Percentiles rank a stretch among this genome's conserved stretches.
Conservation (phyloP, 2,329 filamentous ascomycete species). For the Diplocarpon mali region DNA sequence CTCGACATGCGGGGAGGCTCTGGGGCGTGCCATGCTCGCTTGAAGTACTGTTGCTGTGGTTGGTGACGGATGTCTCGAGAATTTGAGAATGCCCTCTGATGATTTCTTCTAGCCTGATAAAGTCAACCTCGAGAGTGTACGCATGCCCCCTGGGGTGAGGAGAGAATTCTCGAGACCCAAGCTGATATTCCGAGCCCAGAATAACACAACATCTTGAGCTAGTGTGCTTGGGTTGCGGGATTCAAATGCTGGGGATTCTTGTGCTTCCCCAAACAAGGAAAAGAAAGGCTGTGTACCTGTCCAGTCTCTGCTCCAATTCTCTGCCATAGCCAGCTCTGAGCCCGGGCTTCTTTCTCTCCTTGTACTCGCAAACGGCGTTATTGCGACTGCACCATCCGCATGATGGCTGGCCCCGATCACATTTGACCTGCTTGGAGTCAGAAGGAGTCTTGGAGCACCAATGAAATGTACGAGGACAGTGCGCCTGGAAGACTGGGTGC, state of each 20-base stretch:
- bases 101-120: constrained; percentile 47
- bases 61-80: constrained; percentile 43
- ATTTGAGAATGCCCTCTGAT: constrained; percentile 56
- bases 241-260: no score
- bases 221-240: no score
- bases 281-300: constrained; percentile 29
- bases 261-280: neutral
- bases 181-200: neutral
- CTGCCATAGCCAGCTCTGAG: constrained; percentile 56
- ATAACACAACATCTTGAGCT: no score
- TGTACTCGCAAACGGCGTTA: constrained; percentile 53
- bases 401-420: constrained; percentile 63
- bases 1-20: constrained; percentile 38
- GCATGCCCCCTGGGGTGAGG: neutral
- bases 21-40: constrained; percentile 47
- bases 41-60: constrained; percentile 32
- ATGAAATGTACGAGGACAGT: no score
- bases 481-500: no score
- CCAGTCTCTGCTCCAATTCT: constrained; percentile 61
- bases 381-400: constrained; percentile 60
- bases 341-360: constrained; percentile 57
- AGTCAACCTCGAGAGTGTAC: neutral
- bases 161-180: no score
- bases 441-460: neutral
- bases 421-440: constrained; percentile 46